Base-by-base conservation (phyloP, 306 rosid genomes). In the Erythrophleum fordii region DNA sequence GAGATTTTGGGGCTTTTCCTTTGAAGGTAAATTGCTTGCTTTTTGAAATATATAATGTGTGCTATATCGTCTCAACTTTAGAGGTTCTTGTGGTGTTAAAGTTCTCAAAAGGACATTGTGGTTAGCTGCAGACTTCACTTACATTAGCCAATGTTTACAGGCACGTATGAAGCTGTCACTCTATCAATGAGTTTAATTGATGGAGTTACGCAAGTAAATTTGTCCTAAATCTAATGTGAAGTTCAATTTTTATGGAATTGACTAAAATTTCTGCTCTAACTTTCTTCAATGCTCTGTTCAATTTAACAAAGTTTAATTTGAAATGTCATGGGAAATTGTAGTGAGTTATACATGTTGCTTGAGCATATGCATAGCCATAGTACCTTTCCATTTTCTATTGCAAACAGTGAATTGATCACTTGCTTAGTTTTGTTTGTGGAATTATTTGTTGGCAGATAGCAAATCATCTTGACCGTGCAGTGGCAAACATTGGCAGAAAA, bases 401-500 rank as follows among this genome's bases (percentile, higher is more conserved):
- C 48, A 72, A 31, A 31, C 20, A 25, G 8, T 20, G 31, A 20
- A 37, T 8, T 37, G 37, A 37, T 39, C 11, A 42, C 39, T 7
- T 37, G 6, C 45, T 64, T 76, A 10, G 48, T 4, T 34, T 34
- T 52, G 8, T 8, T 39, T 52, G 8, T 48, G 23, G 20, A 12
- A 22, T 26, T 49, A 31, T 72, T 71, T 60, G 77, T 11, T 76
- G 71, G 46, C 88, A 95, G 99, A 93, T 91, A 82, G 96, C 99
- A 49, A 95, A 86, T 80, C 89, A 78, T 76, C 95, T 93, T 85
- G 87, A 95, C 81, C 86, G 80, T 28, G 90, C 80, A 8, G 91
- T 95, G 58, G 94, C 77, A 59, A 88, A 88, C 83, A 77, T 90
- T 69, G 98, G 93, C 77, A 91, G 97, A 80, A 90, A 86, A 77